Evolutionary conservation across 192 early-diverging fungal species (phyloP), one percentile per base, ranked within the genome.

Genomic region (Linnemannia zychae): DNA sequence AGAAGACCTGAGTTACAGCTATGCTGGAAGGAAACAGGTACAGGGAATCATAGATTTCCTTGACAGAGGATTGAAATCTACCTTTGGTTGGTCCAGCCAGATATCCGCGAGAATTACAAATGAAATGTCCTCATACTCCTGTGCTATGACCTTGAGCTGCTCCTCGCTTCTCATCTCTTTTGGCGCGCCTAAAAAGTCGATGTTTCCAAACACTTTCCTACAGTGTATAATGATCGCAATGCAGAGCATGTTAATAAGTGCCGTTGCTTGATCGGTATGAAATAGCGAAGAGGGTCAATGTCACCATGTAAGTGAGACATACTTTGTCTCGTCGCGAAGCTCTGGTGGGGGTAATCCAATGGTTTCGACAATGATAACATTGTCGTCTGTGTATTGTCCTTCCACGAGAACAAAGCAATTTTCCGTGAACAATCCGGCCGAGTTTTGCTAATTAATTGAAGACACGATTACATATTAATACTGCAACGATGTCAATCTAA

Each of bases 91-190:
- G 84, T 99, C 98, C 24, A 99, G 91, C 90, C 92, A 95, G 13
- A 99, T 91, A 79, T 99, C 96, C 1, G 96, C 96, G 47, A 99
- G 67, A 17, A 97, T 88, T 0, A 97, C 92, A 66, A 99, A 94
- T 17, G 90, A 93, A 24, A 93, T 90, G 73, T 95, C 89, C 12
- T 85, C 82, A 72, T 88, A 82, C 7, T 80, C 75, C 47, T 57
- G 68, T 63, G 86, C 80, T 60, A 90, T 88, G 22, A 79, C 77
- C 71, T 63, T 90, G 73, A 85, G 77, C 70, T 85, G 68, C 48
- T 94, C 93, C 50, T 89, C 76, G 33, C 93, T 91, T 66, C 91
- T 85, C 40, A 89, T 79, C 46, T 88, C 87, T 46, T 78, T 86
- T 22, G 90, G 90, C 24, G 88, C 89, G 7, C 93, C 92, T 37